phyloP scores from a whole-genome alignment of 164 flowering plant species.

The Umbilicus rupestris region DNA sequence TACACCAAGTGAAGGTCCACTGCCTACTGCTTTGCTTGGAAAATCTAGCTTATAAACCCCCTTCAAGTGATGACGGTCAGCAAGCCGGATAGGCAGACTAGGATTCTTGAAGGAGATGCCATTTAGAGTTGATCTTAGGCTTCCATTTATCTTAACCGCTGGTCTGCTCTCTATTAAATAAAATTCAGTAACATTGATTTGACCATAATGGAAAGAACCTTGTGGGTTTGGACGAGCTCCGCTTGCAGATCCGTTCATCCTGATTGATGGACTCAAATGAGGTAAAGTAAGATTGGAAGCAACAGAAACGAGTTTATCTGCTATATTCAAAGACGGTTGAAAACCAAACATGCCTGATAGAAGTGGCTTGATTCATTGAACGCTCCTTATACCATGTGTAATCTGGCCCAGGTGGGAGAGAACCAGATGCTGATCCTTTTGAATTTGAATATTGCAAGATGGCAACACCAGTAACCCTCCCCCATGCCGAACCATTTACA shows the following conservation, averaged over 20 bases:
- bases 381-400: conserved; percentile 38
- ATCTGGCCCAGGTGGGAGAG: conserved; percentile 59
- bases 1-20: conserved; percentile 27
- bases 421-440: conserved; percentile 52
- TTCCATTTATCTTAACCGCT: conserved; percentile 36
- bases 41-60: conserved; percentile 63
- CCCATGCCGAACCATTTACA: conserved; percentile 58
- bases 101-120: conserved; percentile 61
- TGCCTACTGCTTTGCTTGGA: conserved; percentile 32
- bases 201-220: conserved; percentile 71
- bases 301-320: too few relatives aligned
- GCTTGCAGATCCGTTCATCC: conserved; percentile 59
- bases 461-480: conserved; percentile 63
- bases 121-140: conserved; percentile 36
- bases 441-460: conserved; percentile 68
- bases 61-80: conserved; percentile 38
- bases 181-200: conserved; percentile 45
- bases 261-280: conserved; percentile 10
- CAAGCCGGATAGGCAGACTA: conserved; percentile 54
- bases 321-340: not conserved
- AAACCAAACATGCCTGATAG: conserved; percentile 43
- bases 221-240: conserved; percentile 90
- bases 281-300: not conserved
- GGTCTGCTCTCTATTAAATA: conserved; percentile 41
- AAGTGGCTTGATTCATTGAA: conserved; percentile 50